Evolutionary conservation across 2,329 filamentous ascomycete genomes (phyloP).

Genomic region (Penicillium sp.): DNA sequence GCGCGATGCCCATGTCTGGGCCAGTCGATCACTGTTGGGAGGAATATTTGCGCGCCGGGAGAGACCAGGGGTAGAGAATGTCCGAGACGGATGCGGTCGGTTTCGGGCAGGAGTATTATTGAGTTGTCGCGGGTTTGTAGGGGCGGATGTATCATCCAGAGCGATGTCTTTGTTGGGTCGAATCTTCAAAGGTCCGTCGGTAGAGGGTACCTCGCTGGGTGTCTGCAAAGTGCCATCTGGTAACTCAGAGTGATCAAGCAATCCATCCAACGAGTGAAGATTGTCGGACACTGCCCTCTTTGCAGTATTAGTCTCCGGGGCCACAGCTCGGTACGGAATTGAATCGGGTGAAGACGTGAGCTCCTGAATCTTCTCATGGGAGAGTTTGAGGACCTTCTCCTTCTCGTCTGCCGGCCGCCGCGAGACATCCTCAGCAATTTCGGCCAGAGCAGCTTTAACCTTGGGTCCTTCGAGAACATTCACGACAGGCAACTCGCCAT

Average conservation of each 20-base stretch:
- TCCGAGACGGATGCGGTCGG: slow-evolving; percentile 33
- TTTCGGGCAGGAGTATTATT: slow-evolving; percentile 25
- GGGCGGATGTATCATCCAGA: slow-evolving; percentile 26
- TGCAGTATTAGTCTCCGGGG: slow-evolving; percentile 20
- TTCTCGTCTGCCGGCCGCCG: slow-evolving; percentile 26
- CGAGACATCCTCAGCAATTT: slow-evolving; percentile 25
- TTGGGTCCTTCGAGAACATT: slow-evolving; percentile 32
- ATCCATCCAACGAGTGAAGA: slow-evolving; percentile 5
- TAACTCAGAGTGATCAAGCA: slow-evolving; percentile 10
- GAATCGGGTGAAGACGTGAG: slow-evolving; percentile 55
- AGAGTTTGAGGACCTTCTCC: slow-evolving; percentile 51
- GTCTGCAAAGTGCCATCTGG: slow-evolving; percentile 16
- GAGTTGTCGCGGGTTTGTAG: slow-evolving; percentile 18
- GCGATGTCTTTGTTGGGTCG: slow-evolving; percentile 27
- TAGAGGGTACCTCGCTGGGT: slow-evolving; percentile 31
- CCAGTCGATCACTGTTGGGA: slow-evolving; percentile 31
- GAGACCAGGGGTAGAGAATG: slow-evolving; percentile 38
- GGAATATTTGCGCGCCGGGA: slow-evolving; percentile 32
- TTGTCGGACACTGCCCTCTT: slow-evolving; percentile 26
- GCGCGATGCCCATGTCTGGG: slow-evolving; percentile 35
- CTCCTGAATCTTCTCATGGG: slow-evolving; percentile 54
- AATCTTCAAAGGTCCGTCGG: slow-evolving; percentile 18
- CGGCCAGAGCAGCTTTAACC: slow-evolving; percentile 23
- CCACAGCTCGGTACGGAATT: slow-evolving; percentile 49
- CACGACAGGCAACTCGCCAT: slow-evolving; percentile 25